Evolutionary conservation across 2,329 filamentous ascomycete genomes (phyloP).

Genomic region (Verticillium klebahnii): DNA sequence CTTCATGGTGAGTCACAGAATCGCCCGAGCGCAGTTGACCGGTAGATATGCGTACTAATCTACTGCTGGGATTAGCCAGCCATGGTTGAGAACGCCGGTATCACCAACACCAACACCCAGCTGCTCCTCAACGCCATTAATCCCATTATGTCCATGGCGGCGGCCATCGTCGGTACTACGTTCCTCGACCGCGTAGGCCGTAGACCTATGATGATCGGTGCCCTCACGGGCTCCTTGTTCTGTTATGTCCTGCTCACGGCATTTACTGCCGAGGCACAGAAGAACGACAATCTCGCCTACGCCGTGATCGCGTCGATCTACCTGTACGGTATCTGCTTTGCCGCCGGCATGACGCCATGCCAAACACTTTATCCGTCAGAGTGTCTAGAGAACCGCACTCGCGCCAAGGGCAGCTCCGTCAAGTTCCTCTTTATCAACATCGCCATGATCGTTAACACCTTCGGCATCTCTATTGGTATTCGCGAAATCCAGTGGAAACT

Average conservation of each 20-base stretch:
- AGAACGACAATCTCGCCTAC: slow-evolving; percentile 28
- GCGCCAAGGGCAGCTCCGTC: slow-evolving; percentile 33
- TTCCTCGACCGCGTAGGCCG: slow-evolving; percentile 34
- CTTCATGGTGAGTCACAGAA: slow-evolving; percentile 18
- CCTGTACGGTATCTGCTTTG: slow-evolving; percentile 30
- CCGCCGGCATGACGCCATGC: slow-evolving; percentile 31
- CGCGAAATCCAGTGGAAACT: slow-evolving; percentile 26
- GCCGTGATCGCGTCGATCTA: slow-evolving; percentile 35
- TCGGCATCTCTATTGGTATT: slow-evolving; percentile 38
- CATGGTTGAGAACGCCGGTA: slow-evolving; percentile 36
- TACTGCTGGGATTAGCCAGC: slow-evolving; percentile 18
- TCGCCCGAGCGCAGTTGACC: too few species aligned
- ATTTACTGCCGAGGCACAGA: slow-evolving; percentile 27
- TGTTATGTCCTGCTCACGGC: slow-evolving; percentile 23
- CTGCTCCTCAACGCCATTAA: slow-evolving; percentile 42
- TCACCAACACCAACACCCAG: slow-evolving; percentile 31
- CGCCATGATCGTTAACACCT: slow-evolving; percentile 42
- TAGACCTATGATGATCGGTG: slow-evolving; percentile 32
- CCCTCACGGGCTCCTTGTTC: slow-evolving; percentile 23
- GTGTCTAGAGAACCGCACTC: slow-evolving; percentile 33
- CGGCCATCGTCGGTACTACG: slow-evolving; percentile 30
- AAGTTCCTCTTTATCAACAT: slow-evolving; percentile 37
- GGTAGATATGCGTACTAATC: too few species aligned
- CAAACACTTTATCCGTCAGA: slow-evolving; percentile 35
- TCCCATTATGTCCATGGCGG: slow-evolving; percentile 35